phyloP scores from a whole-genome alignment of 352 stramenopile species.

The Phytophthora lateralis region DNA sequence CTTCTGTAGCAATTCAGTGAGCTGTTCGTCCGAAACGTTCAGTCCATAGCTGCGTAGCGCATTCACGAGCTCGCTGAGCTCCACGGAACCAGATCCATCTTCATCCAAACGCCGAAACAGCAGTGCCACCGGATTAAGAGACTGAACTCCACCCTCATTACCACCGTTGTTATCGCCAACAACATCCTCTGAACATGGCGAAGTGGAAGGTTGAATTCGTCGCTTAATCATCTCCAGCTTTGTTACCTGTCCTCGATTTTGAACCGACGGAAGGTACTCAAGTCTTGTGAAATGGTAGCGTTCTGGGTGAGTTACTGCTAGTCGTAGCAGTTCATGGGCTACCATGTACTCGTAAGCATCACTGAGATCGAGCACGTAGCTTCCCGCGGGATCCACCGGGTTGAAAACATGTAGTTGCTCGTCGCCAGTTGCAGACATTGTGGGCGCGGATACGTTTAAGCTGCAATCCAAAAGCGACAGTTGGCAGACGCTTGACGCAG shows the following conservation, averaged over 20 bases:
- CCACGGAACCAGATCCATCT: constrained; percentile 51
- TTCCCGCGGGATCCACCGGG: constrained; percentile 51
- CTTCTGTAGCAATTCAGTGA: constrained; percentile 43
- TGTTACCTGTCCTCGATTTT: constrained; percentile 7
- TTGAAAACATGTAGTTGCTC: constrained; percentile 65
- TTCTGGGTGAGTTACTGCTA: constrained; percentile 52
- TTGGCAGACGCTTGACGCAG: constrained; percentile 35
- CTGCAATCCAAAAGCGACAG: constrained; percentile 66
- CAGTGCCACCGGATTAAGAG: constrained; percentile 30
- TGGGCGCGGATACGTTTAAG: constrained; percentile 27
- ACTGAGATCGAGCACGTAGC: constrained; percentile 64
- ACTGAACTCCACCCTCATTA: not conserved
- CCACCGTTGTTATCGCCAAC: not conserved
- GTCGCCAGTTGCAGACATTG: constrained; percentile 23
- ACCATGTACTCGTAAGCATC: constrained; percentile 83
- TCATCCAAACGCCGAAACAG: constrained; percentile 58
- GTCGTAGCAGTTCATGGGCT: constrained; percentile 63
- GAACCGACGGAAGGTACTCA: constrained; percentile 38
- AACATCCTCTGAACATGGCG: not conserved
- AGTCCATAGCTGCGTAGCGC: constrained; percentile 45
- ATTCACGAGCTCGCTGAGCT: constrained; percentile 43
- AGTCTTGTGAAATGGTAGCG: constrained; percentile 60
- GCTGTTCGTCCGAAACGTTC: constrained; percentile 37
- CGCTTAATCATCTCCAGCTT: constrained; percentile 32
- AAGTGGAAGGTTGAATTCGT: constrained; percentile 8